Percentiles rank a stretch among this genome's conserved stretches.
phyloP scores from a whole-genome alignment of 192 early-diverging fungal species.

The Mortierella claussenii region DNA sequence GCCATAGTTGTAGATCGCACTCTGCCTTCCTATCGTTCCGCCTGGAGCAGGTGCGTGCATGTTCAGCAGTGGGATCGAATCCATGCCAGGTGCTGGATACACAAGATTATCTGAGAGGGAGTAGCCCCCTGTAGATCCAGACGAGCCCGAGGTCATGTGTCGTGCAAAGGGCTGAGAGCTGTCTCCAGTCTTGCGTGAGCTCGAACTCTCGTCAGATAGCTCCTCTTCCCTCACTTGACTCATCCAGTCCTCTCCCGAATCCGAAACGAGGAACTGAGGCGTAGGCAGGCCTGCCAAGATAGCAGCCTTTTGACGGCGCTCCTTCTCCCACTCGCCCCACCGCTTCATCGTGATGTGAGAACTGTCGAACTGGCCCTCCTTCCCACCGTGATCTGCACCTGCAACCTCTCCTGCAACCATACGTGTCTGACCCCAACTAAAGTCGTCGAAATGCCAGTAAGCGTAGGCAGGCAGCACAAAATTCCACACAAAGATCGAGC shows the following conservation, averaged over 20 bases:
- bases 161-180: conserved; percentile 43
- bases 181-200: conserved; percentile 35
- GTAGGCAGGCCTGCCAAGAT: conserved; percentile 57
- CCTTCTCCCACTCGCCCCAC: conserved; percentile 73
- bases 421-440: conserved; percentile 86
- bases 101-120: conserved; percentile 22
- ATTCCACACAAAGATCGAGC: conserved; percentile 81
- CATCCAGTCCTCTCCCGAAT: conserved; percentile 49
- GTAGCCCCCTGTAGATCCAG: conserved; percentile 24
- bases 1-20: neutral
- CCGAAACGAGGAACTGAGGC: conserved; percentile 52
- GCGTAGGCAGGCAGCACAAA: conserved; percentile 81
- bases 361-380: conserved; percentile 72
- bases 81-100: conserved; percentile 17
- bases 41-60: conserved; percentile 49
- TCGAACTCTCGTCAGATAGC: conserved; percentile 46
- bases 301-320: conserved; percentile 55
- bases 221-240: conserved; percentile 39
- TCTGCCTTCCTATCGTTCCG: conserved; percentile 45
- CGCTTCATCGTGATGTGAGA: conserved; percentile 76
- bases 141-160: conserved; percentile 29
- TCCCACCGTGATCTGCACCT: conserved; percentile 65
- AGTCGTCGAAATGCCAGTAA: conserved; percentile 94
- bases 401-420: conserved; percentile 67
- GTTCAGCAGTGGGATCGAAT: conserved; percentile 46